Conservation (phyloP, 345 rosid genomes). For the Sapria himalayana region DNA sequence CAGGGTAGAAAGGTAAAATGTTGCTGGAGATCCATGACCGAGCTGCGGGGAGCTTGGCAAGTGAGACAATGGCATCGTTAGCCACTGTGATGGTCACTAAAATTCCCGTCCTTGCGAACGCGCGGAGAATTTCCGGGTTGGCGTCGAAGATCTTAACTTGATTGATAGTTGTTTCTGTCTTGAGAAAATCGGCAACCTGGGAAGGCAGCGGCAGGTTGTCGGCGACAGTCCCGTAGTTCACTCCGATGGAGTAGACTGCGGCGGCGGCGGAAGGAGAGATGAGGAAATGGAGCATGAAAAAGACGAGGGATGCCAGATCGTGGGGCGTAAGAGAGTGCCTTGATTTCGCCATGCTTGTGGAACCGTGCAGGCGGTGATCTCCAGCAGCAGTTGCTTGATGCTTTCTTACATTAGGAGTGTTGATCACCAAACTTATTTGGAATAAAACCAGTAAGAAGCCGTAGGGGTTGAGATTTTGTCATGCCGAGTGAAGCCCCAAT, state of each 20-base stretch:
- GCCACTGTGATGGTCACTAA: conserved; percentile 47
- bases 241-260: conserved; percentile 36
- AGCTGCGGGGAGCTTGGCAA: conserved; percentile 37
- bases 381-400: too few relatives aligned
- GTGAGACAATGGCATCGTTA: conserved; percentile 43
- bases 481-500: too few relatives aligned
- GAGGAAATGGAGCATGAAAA: conserved; percentile 1
- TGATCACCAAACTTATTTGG: too few relatives aligned
- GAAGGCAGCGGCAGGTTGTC: conserved; percentile 58
- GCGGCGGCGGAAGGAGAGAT: conserved; percentile 5
- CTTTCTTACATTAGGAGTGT: too few relatives aligned
- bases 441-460: too few relatives aligned
- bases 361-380: too few relatives aligned
- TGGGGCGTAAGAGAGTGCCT: too few relatives aligned
- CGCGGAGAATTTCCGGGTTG: conserved; percentile 45
- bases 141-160: conserved; percentile 59
- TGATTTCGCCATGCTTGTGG: too few relatives aligned
- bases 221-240: conserved; percentile 76
- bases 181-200: conserved; percentile 45
- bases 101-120: conserved; percentile 48
- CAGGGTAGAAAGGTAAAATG: conserved; percentile 35
- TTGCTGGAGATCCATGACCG: conserved; percentile 32
- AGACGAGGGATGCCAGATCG: too few relatives aligned
- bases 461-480: too few relatives aligned
- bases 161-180: conserved; percentile 44